These are phyloP conservation scores for Polygonum maritimum DNA, from an alignment of 148 eudicot genomes.

Conservation along the genomic window DNA sequence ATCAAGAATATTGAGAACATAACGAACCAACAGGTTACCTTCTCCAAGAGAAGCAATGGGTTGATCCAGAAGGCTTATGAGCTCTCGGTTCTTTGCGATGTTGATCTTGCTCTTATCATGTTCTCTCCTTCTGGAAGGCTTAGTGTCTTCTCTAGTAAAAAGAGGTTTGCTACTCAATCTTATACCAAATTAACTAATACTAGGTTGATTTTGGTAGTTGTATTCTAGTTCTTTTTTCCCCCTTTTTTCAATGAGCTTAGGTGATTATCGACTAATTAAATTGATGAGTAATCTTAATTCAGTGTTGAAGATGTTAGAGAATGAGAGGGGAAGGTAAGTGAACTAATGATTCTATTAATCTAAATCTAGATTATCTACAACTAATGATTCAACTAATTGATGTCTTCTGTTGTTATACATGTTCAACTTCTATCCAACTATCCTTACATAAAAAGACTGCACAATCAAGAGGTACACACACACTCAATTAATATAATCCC, in stretches of 20 bases:
- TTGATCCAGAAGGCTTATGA: conserved; percentile 58
- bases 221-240: background rate
- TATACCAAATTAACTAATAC: background rate
- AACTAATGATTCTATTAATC: background rate
- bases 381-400: background rate
- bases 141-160: conserved; percentile 41
- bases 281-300: background rate
- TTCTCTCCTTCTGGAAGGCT: conserved; percentile 62
- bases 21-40: conserved; percentile 53
- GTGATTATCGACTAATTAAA: no score
- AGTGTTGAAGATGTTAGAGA: conserved; percentile 49
- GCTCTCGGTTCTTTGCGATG: conserved; percentile 58
- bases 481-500: background rate
- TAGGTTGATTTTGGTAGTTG: background rate
- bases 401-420: background rate
- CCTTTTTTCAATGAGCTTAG: no score
- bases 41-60: conserved; percentile 56
- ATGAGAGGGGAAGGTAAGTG: conserved; percentile 43
- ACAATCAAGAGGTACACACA: conserved; percentile 11
- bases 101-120: conserved; percentile 55
- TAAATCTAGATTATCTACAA: background rate
- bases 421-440: background rate
- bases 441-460: background rate
- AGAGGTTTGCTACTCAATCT: conserved; percentile 17
- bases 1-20: conserved; percentile 56